Percentiles rank a stretch among this genome's conserved stretches.
Evolutionary conservation across 2,329 filamentous ascomycete genomes (phyloP).

Genomic region (Lasiodiplodia theobromae): DNA sequence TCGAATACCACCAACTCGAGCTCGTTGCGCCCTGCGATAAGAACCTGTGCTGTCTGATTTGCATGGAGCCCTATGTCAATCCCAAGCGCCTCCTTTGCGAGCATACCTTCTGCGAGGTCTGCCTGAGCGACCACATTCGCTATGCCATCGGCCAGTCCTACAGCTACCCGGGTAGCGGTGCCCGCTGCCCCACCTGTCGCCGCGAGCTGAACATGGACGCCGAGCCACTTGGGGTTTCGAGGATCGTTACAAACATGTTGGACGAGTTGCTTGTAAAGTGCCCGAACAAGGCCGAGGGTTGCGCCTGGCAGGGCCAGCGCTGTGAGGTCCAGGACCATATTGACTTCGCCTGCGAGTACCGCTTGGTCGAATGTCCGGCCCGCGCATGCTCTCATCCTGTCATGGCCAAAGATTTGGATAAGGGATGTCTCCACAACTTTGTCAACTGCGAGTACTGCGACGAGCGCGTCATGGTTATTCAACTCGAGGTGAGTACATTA

Average conservation of each 20-base stretch:
- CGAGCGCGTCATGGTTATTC: conserved; percentile 60
- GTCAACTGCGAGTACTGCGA: conserved; percentile 62
- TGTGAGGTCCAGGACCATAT: conserved; percentile 66
- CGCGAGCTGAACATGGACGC: conserved; percentile 41
- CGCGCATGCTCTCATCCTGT: conserved; percentile 59
- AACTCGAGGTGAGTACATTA: conserved; percentile 55
- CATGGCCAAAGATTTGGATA: conserved; percentile 61
- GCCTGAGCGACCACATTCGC: conserved; percentile 53
- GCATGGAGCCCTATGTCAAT: conserved; percentile 67
- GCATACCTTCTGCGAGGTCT: conserved; percentile 69
- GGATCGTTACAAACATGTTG: conserved; percentile 66
- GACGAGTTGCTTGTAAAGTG: conserved; percentile 68
- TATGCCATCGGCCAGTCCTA: conserved; percentile 4
- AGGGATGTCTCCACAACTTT: conserved; percentile 62
- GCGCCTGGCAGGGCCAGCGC: conserved; percentile 60
- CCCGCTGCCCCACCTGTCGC: conserved; percentile 65
- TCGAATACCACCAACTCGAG: conserved; percentile 66
- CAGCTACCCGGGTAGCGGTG: conserved; percentile 31
- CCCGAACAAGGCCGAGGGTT: conserved; percentile 63
- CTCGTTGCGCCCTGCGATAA: conserved; percentile 63
- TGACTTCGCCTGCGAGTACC: conserved; percentile 66
- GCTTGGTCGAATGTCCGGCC: conserved; percentile 60
- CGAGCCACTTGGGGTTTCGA: conserved; percentile 52
- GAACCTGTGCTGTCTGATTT: conserved; percentile 70
- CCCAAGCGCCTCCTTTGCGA: conserved; percentile 67